These are phyloP conservation scores for Aspergillus funiculosus DNA, from an alignment of 495 filamentous ascomycete species.

Conservation along the genomic window DNA sequence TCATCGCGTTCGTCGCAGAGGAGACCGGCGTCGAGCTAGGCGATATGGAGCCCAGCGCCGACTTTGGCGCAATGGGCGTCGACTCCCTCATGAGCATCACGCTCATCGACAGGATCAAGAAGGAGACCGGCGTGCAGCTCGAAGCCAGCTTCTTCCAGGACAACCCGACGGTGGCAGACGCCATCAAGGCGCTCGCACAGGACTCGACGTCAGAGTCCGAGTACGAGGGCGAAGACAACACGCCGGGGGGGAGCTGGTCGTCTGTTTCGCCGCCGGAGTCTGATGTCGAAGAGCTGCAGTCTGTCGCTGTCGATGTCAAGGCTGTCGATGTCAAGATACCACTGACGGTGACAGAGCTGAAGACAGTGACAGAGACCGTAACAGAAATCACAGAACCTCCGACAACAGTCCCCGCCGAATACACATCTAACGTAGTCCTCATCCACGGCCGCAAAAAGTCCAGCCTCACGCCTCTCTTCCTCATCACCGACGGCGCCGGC, in stretches of 20 bases:
- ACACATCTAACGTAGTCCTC: not conserved
- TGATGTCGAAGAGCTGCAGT: not conserved
- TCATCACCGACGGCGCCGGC: constrained; percentile 8
- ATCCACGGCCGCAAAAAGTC: constrained; percentile 2
- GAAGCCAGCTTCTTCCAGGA: not conserved
- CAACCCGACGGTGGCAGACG: not conserved
- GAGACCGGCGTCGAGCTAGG: not conserved
- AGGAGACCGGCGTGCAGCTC: not conserved
- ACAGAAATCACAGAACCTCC: not conserved
- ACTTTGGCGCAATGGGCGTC: constrained; percentile 2
- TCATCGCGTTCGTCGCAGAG: not conserved
- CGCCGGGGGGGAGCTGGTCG: not conserved
- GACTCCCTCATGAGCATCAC: constrained; percentile 7
- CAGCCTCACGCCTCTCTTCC: not conserved
- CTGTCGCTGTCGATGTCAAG: not conserved
- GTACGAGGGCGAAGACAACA: not conserved
- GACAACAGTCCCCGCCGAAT: not conserved
- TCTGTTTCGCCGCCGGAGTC: not conserved
- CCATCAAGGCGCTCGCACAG: not conserved
- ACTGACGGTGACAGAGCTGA: not conserved
- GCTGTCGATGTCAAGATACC: not conserved
- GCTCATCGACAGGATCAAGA: constrained; percentile 1
- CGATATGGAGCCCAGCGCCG: not conserved
- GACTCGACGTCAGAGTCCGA: not conserved
- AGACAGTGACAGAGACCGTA: not conserved